Evolutionary conservation across 2,329 filamentous ascomycete species (phyloP).

Genomic region (Fusarium sp.): DNA sequence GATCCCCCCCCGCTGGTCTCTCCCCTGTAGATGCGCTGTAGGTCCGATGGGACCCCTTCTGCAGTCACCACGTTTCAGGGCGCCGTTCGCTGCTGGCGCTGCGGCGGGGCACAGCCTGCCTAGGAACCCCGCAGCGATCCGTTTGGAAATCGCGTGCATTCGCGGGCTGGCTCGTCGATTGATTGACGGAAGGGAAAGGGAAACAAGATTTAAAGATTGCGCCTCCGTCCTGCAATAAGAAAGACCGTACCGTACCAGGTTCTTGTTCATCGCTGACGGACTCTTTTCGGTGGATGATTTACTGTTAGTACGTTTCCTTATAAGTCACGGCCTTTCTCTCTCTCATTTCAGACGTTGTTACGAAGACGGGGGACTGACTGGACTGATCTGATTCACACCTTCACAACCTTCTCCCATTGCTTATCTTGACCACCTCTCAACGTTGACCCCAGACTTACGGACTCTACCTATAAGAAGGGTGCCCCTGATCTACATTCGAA

Average conservation of each 20-base stretch:
- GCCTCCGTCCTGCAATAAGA: neutral
- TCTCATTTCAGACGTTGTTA: neutral
- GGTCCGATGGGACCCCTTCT: constrained; percentile 5
- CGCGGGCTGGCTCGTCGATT: neutral
- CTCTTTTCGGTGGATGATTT: neutral
- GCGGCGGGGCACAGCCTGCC: constrained; percentile 2
- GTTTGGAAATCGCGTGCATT: constrained; percentile 1
- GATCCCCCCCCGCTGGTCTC: neutral
- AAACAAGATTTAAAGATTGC: constrained; percentile 1
- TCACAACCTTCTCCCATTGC: constrained; percentile 13
- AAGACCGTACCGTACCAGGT: neutral
- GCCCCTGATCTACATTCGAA: neutral
- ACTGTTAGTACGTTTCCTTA: constrained; percentile 6
- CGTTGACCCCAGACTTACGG: neutral
- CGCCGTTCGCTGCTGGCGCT: constrained; percentile 1
- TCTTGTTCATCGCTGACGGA: neutral
- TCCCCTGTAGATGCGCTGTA: constrained; percentile 2
- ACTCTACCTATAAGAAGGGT: neutral
- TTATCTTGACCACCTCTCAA: neutral
- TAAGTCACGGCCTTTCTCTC: neutral
- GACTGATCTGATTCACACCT: constrained; percentile 15
- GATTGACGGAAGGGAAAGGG: constrained; percentile 1
- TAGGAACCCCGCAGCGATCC: neutral
- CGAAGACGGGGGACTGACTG: neutral
- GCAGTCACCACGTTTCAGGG: constrained; percentile 14